Conservation (phyloP, 805 yeast species). For the Torulaspora microellipsoides region DNA sequence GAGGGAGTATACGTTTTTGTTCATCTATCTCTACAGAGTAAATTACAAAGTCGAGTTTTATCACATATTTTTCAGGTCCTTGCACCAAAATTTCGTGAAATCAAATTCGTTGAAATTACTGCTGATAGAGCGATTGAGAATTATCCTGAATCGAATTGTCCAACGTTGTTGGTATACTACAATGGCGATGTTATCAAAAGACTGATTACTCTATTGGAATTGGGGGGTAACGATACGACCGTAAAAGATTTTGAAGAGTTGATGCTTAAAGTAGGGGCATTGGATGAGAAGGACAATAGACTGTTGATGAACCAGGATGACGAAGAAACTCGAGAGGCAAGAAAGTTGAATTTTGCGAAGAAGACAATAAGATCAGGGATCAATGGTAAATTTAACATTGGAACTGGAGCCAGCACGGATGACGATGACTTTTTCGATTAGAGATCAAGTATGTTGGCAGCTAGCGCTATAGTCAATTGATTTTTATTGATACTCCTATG, state of each 20-base stretch:
- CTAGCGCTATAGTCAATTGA: too few species aligned
- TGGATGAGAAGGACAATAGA: constrained; percentile 63
- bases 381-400: constrained; percentile 29
- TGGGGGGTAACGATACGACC: constrained; percentile 80
- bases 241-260: constrained; percentile 67
- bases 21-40: constrained; percentile 67
- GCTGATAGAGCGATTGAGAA: constrained; percentile 87
- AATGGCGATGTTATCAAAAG: constrained; percentile 78
- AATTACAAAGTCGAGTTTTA: constrained; percentile 69
- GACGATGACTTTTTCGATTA: constrained; percentile 50
- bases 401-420: constrained; percentile 35
- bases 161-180: constrained; percentile 80
- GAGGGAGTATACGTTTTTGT: constrained; percentile 58
- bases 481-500: too few species aligned
- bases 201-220: constrained; percentile 66
- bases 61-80: constrained; percentile 50
- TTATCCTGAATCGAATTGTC: constrained; percentile 87
- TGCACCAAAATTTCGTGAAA: constrained; percentile 68
- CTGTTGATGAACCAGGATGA: constrained; percentile 57
- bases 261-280: constrained; percentile 62
- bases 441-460: too few species aligned
- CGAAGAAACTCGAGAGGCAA: constrained; percentile 52
- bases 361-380: constrained; percentile 47
- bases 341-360: constrained; percentile 51
- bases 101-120: constrained; percentile 90